Percentiles rank a stretch among this genome's conserved stretches.
These are phyloP conservation scores for Boechera divaricarpa DNA, from an alignment of 345 rosid species.

Conservation along the genomic window DNA sequence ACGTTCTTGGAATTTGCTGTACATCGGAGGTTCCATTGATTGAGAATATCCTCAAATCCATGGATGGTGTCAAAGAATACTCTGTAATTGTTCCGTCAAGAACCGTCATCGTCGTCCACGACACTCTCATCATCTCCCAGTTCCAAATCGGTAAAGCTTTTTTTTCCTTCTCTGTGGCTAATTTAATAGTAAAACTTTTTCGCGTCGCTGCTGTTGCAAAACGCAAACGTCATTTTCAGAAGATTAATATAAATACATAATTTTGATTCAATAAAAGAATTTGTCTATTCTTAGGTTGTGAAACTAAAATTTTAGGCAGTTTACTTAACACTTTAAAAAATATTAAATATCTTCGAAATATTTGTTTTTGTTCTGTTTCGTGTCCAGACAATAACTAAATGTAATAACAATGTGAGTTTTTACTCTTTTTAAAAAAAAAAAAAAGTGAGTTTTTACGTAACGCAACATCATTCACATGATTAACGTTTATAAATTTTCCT, in stretches of 20 bases:
- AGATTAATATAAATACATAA: not conserved
- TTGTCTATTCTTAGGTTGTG: not conserved
- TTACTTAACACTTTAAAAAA: not conserved
- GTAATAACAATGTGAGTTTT: not conserved
- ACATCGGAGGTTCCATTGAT: slow-evolving; percentile 84
- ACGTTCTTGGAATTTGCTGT: slow-evolving; percentile 87
- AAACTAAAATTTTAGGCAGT: not conserved
- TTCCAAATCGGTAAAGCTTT: slow-evolving; percentile 69
- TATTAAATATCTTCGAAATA: not conserved
- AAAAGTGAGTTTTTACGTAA: slow-evolving; percentile 15
- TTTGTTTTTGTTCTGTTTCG: not conserved
- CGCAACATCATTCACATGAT: slow-evolving; percentile 31
- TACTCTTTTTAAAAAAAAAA: not conserved
- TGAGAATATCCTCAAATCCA: slow-evolving; percentile 64
- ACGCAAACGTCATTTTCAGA: slow-evolving; percentile 29
- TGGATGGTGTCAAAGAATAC: slow-evolving; percentile 68
- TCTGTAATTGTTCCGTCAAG: slow-evolving; percentile 78
- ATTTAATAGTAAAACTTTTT: not conserved
- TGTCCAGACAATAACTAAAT: not conserved
- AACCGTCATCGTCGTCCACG: slow-evolving; percentile 93
- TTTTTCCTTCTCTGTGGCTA: not conserved
- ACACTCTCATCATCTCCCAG: slow-evolving; percentile 63
- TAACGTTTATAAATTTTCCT: not conserved
- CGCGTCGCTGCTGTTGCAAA: not conserved
- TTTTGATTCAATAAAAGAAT: not conserved